Evolutionary conservation across 495 filamentous ascomycete species (phyloP).

Genomic region (Lichenothelia convexa): DNA sequence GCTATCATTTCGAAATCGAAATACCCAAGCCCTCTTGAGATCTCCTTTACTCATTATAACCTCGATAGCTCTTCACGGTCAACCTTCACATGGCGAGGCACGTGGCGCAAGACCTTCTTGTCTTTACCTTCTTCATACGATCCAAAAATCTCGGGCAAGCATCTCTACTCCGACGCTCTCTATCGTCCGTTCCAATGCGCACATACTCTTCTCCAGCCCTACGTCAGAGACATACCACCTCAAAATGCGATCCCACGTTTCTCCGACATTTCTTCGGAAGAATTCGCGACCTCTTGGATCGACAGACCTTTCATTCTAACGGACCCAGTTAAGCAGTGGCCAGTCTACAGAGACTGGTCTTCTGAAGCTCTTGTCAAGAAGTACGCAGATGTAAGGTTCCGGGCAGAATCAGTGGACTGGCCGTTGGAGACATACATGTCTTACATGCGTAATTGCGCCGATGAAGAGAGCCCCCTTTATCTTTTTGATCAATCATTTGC

Average conservation of each 20-base stretch:
- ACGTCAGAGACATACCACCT: constrained; percentile 48
- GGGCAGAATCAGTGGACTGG: constrained; percentile 93
- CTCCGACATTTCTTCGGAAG: constrained; percentile 44
- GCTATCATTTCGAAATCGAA: too few species aligned
- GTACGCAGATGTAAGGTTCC: constrained; percentile 52
- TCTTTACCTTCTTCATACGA: constrained; percentile 32
- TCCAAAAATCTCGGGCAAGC: constrained; percentile 44
- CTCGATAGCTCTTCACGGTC: constrained; percentile 14
- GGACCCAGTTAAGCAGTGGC: constrained; percentile 67
- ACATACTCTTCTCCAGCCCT: constrained; percentile 47
- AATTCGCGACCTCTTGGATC: constrained; percentile 61
- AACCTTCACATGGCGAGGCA: constrained; percentile 59
- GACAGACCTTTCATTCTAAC: constrained; percentile 79
- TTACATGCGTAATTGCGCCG: constrained; percentile 67
- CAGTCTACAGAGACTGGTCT: constrained; percentile 58
- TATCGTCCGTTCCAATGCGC: constrained; percentile 87
- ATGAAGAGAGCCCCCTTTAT: constrained; percentile 74
- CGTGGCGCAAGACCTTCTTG: constrained; percentile 72
- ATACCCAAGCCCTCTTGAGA: too few species aligned
- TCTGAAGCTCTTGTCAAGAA: constrained; percentile 39
- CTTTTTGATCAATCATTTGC: constrained; percentile 80
- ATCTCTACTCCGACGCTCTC: constrained; percentile 79
- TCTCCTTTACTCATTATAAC: too few species aligned
- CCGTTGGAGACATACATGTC: constrained; percentile 55
- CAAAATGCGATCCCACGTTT: constrained; percentile 58